A percentile compares a stretch with the other conserved stretches of the same genome.
phyloP scores from a whole-genome alignment of 805 yeast genomes.

The Kuraishia piskuri region DNA sequence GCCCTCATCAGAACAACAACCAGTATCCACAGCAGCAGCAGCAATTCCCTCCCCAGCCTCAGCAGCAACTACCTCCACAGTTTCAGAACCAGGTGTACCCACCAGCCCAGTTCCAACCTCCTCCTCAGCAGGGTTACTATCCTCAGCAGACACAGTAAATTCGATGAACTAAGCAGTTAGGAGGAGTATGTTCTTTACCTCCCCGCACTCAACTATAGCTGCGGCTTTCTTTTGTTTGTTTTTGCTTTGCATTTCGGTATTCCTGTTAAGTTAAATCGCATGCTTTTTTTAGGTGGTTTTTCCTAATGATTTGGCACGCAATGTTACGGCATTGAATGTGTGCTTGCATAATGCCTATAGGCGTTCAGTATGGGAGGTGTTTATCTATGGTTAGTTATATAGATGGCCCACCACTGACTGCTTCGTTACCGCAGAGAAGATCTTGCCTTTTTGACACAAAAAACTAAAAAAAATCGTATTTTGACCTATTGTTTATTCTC shows the following conservation, averaged over 20 bases:
- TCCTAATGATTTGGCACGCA: constrained; percentile 6
- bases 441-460: background rate
- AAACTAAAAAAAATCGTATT: background rate
- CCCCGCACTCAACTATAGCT: constrained; percentile 6
- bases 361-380: constrained; percentile 7
- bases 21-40: constrained; percentile 1
- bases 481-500: background rate
- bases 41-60: background rate
- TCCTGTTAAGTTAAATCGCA: constrained; percentile 7
- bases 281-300: constrained; percentile 6
- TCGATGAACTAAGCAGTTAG: background rate
- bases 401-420: background rate
- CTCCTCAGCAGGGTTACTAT: background rate
- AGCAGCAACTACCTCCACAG: background rate
- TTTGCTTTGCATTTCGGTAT: constrained; percentile 4
- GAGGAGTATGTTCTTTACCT: constrained; percentile 5
- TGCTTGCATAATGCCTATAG: constrained; percentile 7
- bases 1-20: background rate
- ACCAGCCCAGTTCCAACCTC: background rate
- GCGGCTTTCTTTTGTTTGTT: background rate
- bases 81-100: background rate
- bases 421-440: background rate
- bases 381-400: no score
- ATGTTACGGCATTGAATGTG: constrained; percentile 5
- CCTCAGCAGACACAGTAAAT: background rate